Base-by-base conservation (phyloP, 441 rosid species). In the Kokia cookei region DNA sequence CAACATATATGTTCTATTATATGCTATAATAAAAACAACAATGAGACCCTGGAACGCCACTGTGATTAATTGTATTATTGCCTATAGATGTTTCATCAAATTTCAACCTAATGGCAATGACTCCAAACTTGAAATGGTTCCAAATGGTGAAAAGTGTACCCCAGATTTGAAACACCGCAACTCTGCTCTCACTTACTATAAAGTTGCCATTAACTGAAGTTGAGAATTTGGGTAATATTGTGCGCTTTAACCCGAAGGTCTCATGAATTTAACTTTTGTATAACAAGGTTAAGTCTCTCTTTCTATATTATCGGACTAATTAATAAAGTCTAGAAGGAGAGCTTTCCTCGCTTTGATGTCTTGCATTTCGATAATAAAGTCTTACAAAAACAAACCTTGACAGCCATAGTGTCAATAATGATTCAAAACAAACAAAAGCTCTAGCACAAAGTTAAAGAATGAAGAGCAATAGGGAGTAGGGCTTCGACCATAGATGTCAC, bases 181-280 rank as follows among this genome's bases (percentile, higher is more conserved):
- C 97, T 97, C 84, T 91, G 94, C 79, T 92, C 98, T 15, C 97
- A 88, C 59, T 86, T 93, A 48, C 53, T 11, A 13, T 32, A 32
- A 32, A 32, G 37, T 32, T 32, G 37, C 6, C 37, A 32, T 1
- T 4, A 32, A 32, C 37, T 32, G 6, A 32, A 32, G 37, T 6
- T 32, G 1, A 32, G 37, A 32, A 32, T 32, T 32, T 32, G 6
- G 37, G 37, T 32, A 32, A 32, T 5, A 19, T 19, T 19, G 22
- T 19, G 22, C 22, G 0, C 37, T 32, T 32, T 32, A 32, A 32
- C 37, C 37, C 5, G 37, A 32, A 32, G 37, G 37, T 32, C 37
- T 32, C 37, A 4, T 32, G 37, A 32, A 32, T 32, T 4, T 32
- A 32, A 32, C 37, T 32, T 32, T 32, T 32, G 6, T 32, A 6